phyloP scores from a whole-genome alignment of 1,284 basidiomycete genomes.

The Cryptococcus sp. region DNA sequence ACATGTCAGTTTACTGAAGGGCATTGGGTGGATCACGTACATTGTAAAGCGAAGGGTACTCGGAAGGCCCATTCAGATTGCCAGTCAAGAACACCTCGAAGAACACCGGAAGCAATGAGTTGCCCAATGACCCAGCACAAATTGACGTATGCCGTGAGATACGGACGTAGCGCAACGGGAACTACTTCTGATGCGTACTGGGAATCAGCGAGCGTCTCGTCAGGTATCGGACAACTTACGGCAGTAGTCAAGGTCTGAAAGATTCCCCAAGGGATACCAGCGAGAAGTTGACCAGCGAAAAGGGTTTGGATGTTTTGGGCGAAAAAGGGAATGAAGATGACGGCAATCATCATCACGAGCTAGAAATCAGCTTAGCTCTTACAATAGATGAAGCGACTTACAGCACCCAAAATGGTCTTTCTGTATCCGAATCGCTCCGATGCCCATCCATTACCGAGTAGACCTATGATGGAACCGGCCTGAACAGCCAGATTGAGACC shows the following conservation, averaged over 20 bases:
- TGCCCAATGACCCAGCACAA: conserved; percentile 52
- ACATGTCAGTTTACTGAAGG: conserved; percentile 13
- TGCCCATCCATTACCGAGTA: conserved; percentile 37
- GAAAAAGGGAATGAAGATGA: conserved; percentile 48
- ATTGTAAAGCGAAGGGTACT: conserved; percentile 39
- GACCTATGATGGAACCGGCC: conserved; percentile 38
- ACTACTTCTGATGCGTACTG: conserved; percentile 52
- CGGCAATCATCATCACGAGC: conserved; percentile 13
- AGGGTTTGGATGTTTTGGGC: conserved; percentile 38
- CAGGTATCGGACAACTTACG: neutral
- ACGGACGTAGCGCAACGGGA: conserved; percentile 34
- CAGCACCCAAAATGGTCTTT: conserved; percentile 32
- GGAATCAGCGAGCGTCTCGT: conserved; percentile 27
- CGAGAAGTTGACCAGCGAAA: conserved; percentile 41
- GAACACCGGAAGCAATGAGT: conserved; percentile 17
- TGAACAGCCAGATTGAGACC: conserved; percentile 35
- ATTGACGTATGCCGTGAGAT: conserved; percentile 46
- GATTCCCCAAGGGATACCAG: conserved; percentile 7
- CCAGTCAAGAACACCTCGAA: conserved; percentile 8
- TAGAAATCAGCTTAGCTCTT: neutral
- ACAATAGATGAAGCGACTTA: conserved; percentile 1
- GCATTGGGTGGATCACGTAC: conserved; percentile 9
- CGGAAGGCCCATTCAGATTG: conserved; percentile 18
- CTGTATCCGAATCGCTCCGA: conserved; percentile 46
- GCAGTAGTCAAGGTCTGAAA: too few relatives aligned